These are phyloP conservation scores for Solanum hybrid DNA, from an alignment of 305 asterid species.

Conservation along the genomic window DNA sequence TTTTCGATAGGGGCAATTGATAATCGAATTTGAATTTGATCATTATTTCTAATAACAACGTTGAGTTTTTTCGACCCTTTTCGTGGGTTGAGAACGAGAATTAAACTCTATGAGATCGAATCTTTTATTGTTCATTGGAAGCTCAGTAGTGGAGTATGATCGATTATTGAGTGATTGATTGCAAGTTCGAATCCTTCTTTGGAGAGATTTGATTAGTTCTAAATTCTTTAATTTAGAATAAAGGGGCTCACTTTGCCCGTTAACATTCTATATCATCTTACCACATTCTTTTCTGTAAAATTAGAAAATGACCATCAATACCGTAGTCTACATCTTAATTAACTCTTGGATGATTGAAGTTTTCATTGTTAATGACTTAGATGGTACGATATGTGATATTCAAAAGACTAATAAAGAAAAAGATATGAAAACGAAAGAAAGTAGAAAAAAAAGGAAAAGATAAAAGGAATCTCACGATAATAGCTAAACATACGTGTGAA, in stretches of 20 bases:
- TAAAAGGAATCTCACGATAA: not conserved
- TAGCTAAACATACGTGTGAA: not conserved
- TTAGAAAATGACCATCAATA: not conserved
- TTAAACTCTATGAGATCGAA: not conserved
- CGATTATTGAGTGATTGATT: not conserved
- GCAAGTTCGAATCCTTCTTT: not conserved
- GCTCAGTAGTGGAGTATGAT: not conserved
- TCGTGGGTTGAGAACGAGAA: not conserved
- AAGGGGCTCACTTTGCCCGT: no score
- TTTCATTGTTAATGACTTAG: not conserved
- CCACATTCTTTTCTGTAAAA: not conserved
- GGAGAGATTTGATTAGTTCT: not conserved
- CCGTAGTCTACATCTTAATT: not conserved
- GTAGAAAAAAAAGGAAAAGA: not conserved
- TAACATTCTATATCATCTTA: not conserved
- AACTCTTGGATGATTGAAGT: not conserved
- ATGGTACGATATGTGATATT: not conserved
- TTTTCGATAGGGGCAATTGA: not conserved
- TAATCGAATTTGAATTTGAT: no score
- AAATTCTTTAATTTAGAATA: not conserved
- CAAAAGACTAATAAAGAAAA: conserved; percentile 1
- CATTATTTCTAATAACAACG: not conserved
- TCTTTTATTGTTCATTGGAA: not conserved
- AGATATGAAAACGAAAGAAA: not conserved
- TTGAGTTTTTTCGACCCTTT: not conserved